phyloP scores from a whole-genome alignment of 2,329 filamentous ascomycete genomes.

The Aspergillus candidus region DNA sequence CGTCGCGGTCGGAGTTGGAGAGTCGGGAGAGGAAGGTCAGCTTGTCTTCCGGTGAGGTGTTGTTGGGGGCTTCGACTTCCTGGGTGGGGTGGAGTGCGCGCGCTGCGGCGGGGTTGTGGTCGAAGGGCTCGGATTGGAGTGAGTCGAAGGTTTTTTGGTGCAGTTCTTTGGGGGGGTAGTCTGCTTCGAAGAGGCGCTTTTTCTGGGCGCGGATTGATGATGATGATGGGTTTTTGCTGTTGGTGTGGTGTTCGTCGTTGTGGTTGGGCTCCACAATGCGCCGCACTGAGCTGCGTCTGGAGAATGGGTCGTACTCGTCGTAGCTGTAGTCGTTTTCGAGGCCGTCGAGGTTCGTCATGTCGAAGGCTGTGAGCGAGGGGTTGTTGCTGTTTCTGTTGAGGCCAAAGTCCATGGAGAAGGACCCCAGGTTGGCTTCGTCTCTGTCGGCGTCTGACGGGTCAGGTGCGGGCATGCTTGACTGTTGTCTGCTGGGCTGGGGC shows the following conservation, averaged over 20 bases:
- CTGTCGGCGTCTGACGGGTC: constrained; percentile 6
- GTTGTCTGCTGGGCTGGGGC: constrained; percentile 20
- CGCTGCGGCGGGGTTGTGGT: constrained; percentile 33
- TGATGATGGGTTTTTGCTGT: constrained; percentile 14
- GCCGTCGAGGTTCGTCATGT: constrained; percentile 28
- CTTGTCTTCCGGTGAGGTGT: constrained; percentile 26
- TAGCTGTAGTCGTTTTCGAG: constrained; percentile 28
- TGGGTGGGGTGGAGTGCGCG: constrained; percentile 19
- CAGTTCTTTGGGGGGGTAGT: constrained; percentile 45
- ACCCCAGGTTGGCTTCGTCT: constrained; percentile 17
- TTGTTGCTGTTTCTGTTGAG: constrained; percentile 16
- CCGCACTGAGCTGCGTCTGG: constrained; percentile 22
- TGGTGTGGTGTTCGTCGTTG: no score
- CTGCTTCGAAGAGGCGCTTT: constrained; percentile 35
- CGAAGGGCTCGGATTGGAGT: constrained; percentile 48
- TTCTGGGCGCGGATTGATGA: constrained; percentile 14
- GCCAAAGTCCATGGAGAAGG: constrained; percentile 18
- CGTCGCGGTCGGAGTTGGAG: constrained; percentile 36
- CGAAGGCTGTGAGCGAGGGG: constrained; percentile 25
- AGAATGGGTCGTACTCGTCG: constrained; percentile 28
- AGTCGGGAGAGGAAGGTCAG: constrained; percentile 33
- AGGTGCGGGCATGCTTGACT: constrained; percentile 12
- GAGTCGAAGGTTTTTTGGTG: constrained; percentile 43
- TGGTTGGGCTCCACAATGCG: constrained; percentile 11
- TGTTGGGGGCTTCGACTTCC: constrained; percentile 14